Conservation (phyloP, 495 filamentous ascomycete genomes). For the Penicillium paradoxum region DNA sequence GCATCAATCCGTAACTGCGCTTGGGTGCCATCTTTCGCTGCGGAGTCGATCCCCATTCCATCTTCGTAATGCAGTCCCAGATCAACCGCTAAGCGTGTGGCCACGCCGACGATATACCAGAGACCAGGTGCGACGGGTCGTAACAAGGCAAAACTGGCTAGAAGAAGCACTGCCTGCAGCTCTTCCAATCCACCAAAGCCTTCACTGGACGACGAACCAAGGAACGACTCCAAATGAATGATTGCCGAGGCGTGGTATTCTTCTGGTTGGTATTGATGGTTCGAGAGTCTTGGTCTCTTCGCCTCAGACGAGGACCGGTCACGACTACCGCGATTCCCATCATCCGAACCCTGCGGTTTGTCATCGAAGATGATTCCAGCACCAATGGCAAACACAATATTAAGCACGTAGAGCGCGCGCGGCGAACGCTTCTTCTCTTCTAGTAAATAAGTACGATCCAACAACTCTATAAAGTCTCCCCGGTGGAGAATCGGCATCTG, state of each 20-base stretch:
- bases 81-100: constrained; percentile 83
- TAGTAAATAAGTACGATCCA: constrained; percentile 70
- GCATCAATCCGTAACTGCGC: constrained; percentile 39
- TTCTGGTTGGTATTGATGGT: constrained; percentile 77
- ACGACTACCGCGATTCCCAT: constrained; percentile 30
- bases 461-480: constrained; percentile 77
- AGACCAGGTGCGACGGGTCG: constrained; percentile 87
- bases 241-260: constrained; percentile 95
- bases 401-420: constrained; percentile 83
- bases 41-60: constrained; percentile 60
- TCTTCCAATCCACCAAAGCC: constrained; percentile 82
- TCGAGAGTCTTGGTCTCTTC: constrained; percentile 50
- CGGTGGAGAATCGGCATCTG: constrained; percentile 90
- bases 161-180: constrained; percentile 81
- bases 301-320: constrained; percentile 36
- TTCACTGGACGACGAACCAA: constrained; percentile 58
- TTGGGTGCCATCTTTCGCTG: constrained; percentile 31
- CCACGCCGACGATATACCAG: constrained; percentile 96
- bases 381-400: constrained; percentile 97
- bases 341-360: constrained; percentile 38
- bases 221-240: constrained; percentile 81
- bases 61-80: constrained; percentile 92
- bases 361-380: constrained; percentile 85
- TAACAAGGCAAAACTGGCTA: constrained; percentile 87
- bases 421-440: constrained; percentile 67